Evolutionary conservation across 2,329 filamentous ascomycete species (phyloP).

Genomic region (Emmonsia crescens): DNA sequence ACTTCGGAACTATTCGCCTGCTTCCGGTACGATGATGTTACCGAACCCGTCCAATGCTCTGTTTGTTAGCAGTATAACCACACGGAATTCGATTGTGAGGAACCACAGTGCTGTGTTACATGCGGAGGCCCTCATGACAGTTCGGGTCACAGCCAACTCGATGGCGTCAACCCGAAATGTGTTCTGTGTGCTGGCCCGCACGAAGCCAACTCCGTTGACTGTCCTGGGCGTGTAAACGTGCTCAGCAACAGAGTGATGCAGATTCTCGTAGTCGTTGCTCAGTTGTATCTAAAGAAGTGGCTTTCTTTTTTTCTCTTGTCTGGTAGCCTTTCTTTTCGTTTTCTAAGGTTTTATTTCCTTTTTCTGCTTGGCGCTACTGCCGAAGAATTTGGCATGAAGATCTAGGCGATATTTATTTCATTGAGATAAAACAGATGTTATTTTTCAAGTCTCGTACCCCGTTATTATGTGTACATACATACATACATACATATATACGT

Average conservation of each 20-base stretch:
- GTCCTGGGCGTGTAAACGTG: neutral
- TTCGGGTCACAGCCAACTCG: neutral
- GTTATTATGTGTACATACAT: too few relatives aligned
- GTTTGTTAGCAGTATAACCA: neutral
- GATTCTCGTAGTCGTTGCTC: neutral
- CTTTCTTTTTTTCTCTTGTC: neutral
- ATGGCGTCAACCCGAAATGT: neutral
- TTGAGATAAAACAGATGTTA: too few relatives aligned
- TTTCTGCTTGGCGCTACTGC: neutral
- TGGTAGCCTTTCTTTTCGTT: too few relatives aligned
- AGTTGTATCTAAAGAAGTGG: neutral
- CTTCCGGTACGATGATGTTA: neutral
- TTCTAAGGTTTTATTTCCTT: neutral
- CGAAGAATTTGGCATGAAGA: too few relatives aligned
- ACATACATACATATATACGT: too few relatives aligned
- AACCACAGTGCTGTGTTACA: too few relatives aligned
- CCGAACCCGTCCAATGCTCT: neutral
- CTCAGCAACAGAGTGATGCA: neutral
- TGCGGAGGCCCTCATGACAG: too few relatives aligned
- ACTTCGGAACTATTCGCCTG: neutral
- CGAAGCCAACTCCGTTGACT: neutral
- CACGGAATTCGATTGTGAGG: neutral
- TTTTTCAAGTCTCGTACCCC: too few relatives aligned
- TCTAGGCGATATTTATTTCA: too few relatives aligned
- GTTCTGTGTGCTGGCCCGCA: neutral